Conservation (phyloP, 768 basidiomycete species). For the Pholiota conissans region DNA sequence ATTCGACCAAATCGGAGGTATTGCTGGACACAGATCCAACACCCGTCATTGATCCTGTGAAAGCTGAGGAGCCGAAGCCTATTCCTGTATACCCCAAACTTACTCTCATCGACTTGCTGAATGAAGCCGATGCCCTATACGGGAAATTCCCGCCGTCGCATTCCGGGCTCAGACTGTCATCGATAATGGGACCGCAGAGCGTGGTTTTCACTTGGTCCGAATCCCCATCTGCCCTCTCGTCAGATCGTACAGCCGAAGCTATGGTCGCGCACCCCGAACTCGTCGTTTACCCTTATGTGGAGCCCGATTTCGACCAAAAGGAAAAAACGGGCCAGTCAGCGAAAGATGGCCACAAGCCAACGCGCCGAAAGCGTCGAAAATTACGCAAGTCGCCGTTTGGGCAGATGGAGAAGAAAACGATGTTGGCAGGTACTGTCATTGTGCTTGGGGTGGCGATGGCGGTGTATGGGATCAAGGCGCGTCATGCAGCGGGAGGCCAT, state of each 20-base stretch:
- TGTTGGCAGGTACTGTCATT: constrained; percentile 67
- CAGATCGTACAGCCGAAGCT: constrained; percentile 57
- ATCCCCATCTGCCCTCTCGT: constrained; percentile 37
- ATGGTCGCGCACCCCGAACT: constrained; percentile 57
- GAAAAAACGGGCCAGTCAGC: constrained; percentile 19
- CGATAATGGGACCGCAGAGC: constrained; percentile 79
- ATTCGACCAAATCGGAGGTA: not conserved
- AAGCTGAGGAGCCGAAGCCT: not conserved
- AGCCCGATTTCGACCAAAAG: constrained; percentile 29
- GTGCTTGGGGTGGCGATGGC: constrained; percentile 73
- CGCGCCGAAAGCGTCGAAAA: constrained; percentile 20
- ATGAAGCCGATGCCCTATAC: constrained; percentile 58
- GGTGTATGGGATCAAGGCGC: constrained; percentile 43
- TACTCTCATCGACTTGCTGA: constrained; percentile 51
- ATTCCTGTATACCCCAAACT: constrained; percentile 23
- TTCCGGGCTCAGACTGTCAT: constrained; percentile 48
- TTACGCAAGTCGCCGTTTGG: constrained; percentile 23
- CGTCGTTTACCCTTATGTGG: constrained; percentile 53
- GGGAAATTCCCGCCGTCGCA: constrained; percentile 60
- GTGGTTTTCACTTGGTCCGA: constrained; percentile 76
- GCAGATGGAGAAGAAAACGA: constrained; percentile 36
- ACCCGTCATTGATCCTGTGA: not conserved
- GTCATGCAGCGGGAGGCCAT: constrained; percentile 19
- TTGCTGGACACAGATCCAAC: not conserved
- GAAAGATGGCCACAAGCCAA: constrained; percentile 10